Evolutionary conservation across 148 eudicot genomes (phyloP).

Genomic region (Rhododendron henanense): DNA sequence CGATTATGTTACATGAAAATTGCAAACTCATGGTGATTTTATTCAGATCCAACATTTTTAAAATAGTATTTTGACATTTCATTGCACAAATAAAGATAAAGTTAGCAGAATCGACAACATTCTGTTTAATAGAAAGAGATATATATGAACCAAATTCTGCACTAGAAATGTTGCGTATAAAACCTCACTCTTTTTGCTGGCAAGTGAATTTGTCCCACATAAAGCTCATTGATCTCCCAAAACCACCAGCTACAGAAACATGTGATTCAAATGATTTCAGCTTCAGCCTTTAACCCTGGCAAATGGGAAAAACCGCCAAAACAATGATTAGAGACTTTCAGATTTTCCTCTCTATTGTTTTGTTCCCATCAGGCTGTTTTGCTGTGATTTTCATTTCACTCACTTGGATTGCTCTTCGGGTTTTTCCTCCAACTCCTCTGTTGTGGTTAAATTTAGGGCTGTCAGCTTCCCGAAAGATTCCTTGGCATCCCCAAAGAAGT

Average conservation of each 20-base stretch:
- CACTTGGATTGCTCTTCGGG: slow-evolving; percentile 51
- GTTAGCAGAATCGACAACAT: not conserved
- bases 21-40: too few relatives aligned
- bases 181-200: slow-evolving; percentile 8
- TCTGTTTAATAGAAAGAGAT: not conserved
- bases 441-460: slow-evolving; percentile 34
- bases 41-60: not conserved
- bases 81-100: not conserved
- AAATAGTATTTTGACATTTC: not conserved
- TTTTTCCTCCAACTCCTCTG: slow-evolving; percentile 43
- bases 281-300: slow-evolving; percentile 39
- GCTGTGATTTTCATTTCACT: slow-evolving; percentile 8
- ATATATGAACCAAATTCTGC: slow-evolving; percentile 3
- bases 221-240: not conserved
- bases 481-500: slow-evolving; percentile 84
- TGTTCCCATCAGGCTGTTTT: not conserved
- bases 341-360: not conserved
- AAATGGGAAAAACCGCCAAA: not conserved
- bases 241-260: not conserved
- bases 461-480: slow-evolving; percentile 89
- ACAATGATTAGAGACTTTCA: too few relatives aligned
- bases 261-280: not conserved
- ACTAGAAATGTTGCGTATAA: not conserved
- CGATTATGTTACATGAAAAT: too few relatives aligned
- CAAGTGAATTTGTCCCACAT: slow-evolving; percentile 1